Percentiles rank a stretch among this genome's conserved stretches.
Evolutionary conservation across 176 grass and related monocot genomes (phyloP).

Genomic region (Aegilops sharonensis): DNA sequence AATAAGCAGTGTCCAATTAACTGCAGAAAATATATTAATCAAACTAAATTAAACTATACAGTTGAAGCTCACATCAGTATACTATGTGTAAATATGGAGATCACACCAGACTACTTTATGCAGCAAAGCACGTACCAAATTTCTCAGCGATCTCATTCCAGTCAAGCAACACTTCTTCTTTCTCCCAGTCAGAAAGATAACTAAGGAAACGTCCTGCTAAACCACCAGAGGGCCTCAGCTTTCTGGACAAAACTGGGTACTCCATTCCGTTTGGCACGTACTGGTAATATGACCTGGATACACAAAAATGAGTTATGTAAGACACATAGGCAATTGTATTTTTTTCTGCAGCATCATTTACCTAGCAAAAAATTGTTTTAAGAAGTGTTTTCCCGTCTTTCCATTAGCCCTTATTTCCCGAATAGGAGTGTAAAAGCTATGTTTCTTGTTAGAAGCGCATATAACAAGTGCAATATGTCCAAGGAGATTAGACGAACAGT

Average conservation of each 20-base stretch:
- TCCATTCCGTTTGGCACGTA: slow-evolving; percentile 82
- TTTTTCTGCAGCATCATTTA: neutral
- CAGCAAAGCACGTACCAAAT: slow-evolving; percentile 50
- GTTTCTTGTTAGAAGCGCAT: neutral
- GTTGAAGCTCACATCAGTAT: neutral
- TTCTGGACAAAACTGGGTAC: slow-evolving; percentile 78
- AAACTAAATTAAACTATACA: slow-evolving; percentile 6
- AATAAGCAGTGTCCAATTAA: slow-evolving; percentile 1
- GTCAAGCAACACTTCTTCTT: slow-evolving; percentile 79
- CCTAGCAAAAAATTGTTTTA: neutral
- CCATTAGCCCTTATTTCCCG: neutral
- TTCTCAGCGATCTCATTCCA: slow-evolving; percentile 84
- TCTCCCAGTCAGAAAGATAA: slow-evolving; percentile 48
- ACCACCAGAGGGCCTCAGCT: slow-evolving; percentile 36
- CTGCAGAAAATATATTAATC: slow-evolving; percentile 14
- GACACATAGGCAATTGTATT: neutral
- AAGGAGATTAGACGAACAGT: neutral
- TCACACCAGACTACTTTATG: slow-evolving; percentile 4
- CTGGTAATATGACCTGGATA: slow-evolving; percentile 80
- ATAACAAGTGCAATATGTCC: neutral
- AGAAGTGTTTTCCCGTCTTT: neutral
- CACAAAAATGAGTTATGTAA: neutral
- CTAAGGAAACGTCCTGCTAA: slow-evolving; percentile 48
- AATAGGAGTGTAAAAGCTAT: neutral
- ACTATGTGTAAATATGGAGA: slow-evolving; percentile 23